phyloP scores from a whole-genome alignment of 345 rosid species.

The Acer negundo region DNA sequence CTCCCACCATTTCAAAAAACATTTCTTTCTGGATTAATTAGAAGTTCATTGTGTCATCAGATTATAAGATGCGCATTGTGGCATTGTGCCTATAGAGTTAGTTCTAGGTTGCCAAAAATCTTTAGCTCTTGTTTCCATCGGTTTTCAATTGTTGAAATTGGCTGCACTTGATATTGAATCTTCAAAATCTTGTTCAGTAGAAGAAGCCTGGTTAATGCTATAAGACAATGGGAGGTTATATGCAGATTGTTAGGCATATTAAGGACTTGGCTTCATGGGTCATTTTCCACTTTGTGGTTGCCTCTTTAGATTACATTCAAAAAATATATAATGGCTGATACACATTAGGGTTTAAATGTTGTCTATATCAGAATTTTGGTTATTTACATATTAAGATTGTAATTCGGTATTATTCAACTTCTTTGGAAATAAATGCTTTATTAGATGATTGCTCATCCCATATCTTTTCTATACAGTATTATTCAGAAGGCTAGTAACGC shows the following conservation, averaged over 20 bases:
- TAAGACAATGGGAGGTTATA: neutral
- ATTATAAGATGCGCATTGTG: neutral
- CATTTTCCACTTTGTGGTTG: no score
- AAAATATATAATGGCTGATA: no score
- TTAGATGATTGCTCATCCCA: constrained; percentile 5
- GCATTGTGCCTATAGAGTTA: neutral
- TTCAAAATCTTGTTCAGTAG: neutral
- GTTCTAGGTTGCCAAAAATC: neutral
- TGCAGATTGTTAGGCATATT: neutral
- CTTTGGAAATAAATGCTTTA: neutral
- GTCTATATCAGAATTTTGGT: no score
- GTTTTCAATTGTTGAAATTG: neutral
- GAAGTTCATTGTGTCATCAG: neutral
- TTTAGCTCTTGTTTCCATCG: neutral
- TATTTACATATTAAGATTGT: neutral
- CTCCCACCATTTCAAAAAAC: neutral
- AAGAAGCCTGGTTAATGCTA: neutral
- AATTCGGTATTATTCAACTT: neutral
- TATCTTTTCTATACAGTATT: constrained; percentile 49
- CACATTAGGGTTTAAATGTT: no score
- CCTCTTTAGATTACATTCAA: neutral
- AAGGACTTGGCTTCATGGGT: neutral
- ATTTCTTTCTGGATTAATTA: neutral
- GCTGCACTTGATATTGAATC: neutral
- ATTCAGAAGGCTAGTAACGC: constrained; percentile 90